Evolutionary conservation across 179 eudicot genomes (phyloP), one percentile per base, ranked within the genome.

Genomic region (Silene vulgaris): DNA sequence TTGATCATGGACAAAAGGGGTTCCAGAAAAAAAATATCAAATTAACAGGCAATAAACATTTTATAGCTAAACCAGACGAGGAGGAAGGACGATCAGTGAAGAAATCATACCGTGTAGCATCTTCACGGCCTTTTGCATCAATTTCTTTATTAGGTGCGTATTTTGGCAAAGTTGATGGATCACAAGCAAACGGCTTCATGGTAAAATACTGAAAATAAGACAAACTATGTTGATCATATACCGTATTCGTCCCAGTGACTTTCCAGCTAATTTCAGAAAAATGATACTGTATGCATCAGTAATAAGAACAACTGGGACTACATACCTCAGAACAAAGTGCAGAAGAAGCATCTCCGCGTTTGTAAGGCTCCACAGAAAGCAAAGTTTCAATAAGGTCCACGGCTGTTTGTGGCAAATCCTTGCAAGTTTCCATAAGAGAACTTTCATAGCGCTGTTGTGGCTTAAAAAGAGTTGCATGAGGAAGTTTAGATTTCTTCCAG

Each of bases 91-190:
- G 59, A 66, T 45, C 43, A 35, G 69, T 77, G 71, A 62, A 45
- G 19, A 52, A 40, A 56, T 14, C n/a, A 80, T 26, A 87, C 97
- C 91, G 88, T 77, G 91, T 87, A 45, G 90, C 89, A 73, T 91
- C 91, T 77, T 91, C 97, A 62, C 93, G 97, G 13, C 89, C 85
- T 81, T 91, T 91, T 50, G 93, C 97, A 80, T 91, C 97, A 75
- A 91, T 91, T 84, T 91, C 97, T 79, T 91, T 91, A 80, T 83
- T 89, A 35, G 97, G 97, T 70, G 97, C 88, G 76, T 91, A 91
- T 75, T 89, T 85, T 23, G 96, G 96, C 74, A 91, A 89, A 43
- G 82, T 89, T 21, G 96, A 89, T 75, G 96, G 96, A 82, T 88
- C 89, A 80, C 96, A 91, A 56, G 91, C 91, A 85, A 72, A 80